phyloP scores from a whole-genome alignment of 768 basidiomycete genomes.

The Amanita thiersii region DNA sequence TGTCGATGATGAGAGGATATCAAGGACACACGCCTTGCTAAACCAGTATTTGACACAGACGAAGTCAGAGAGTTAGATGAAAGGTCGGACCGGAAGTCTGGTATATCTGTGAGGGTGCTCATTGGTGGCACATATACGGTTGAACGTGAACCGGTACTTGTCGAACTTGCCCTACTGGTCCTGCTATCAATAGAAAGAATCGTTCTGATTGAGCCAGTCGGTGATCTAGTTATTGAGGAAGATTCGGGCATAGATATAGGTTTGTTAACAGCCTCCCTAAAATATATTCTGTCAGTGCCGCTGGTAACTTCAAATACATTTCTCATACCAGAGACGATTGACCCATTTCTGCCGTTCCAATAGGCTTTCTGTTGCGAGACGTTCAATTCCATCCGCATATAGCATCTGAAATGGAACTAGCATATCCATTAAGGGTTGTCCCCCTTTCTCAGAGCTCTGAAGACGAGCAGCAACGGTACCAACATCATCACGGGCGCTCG shows the following conservation, averaged over 20 bases:
- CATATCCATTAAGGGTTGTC: conserved; percentile 53
- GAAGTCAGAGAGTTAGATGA: conserved; percentile 14
- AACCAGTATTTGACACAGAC: conserved; percentile 1
- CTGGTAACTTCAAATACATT: conserved; percentile 10
- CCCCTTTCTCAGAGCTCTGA: conserved; percentile 42
- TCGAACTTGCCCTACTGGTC: conserved; percentile 27
- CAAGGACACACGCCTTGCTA: conserved; percentile 36
- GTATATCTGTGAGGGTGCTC: conserved; percentile 61
- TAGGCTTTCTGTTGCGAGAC: conserved; percentile 83
- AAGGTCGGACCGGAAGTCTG: conserved; percentile 41
- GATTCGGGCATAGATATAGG: conserved; percentile 36
- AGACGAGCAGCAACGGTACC: conserved; percentile 74
- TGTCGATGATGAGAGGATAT: conserved; percentile 51
- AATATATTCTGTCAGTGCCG: conserved; percentile 5
- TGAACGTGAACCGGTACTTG: conserved; percentile 47
- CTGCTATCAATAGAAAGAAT: conserved; percentile 51
- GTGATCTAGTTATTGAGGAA: conserved; percentile 42
- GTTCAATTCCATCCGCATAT: conserved; percentile 84
- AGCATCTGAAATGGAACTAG: conserved; percentile 88
- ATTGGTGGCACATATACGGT: conserved; percentile 75
- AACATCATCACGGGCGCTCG: conserved; percentile 75
- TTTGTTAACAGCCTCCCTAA: conserved; percentile 74
- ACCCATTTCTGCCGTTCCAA: conserved; percentile 88
- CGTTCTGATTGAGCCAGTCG: conserved; percentile 55
- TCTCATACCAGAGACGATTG: conserved; percentile 71